Conservation (phyloP, 768 basidiomycete species). For the Chlorophyllum brunneum region DNA sequence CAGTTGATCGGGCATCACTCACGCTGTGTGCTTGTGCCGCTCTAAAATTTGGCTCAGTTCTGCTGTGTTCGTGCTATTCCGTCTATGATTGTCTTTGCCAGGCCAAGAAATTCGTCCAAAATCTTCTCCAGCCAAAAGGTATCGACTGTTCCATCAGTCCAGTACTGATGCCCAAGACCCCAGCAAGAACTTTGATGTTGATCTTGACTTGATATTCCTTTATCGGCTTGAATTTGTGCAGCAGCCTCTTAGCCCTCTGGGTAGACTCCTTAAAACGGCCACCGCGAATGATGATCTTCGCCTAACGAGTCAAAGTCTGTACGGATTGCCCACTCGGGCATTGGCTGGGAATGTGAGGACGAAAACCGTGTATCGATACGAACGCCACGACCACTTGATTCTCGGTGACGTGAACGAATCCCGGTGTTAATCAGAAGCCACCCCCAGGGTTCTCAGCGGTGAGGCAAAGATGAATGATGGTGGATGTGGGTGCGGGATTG, state of each 20-base stretch:
- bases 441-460: slow-evolving; percentile 80
- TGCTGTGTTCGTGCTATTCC: background rate
- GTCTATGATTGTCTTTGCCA: slow-evolving; percentile 15
- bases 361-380: slow-evolving; percentile 84
- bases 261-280: slow-evolving; percentile 81
- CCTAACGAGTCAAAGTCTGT: slow-evolving; percentile 87
- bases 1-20: background rate
- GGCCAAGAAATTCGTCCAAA: slow-evolving; percentile 16
- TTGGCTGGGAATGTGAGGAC: slow-evolving; percentile 51
- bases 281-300: slow-evolving; percentile 79
- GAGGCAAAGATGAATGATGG: slow-evolving; percentile 83
- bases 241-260: slow-evolving; percentile 75
- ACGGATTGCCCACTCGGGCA: slow-evolving; percentile 30
- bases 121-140: slow-evolving; percentile 36
- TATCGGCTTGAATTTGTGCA: slow-evolving; percentile 63
- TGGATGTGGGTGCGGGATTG: slow-evolving; percentile 68
- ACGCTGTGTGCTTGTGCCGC: background rate
- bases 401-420: slow-evolving; percentile 76
- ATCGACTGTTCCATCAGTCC: slow-evolving; percentile 26
- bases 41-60: background rate
- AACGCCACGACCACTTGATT: slow-evolving; percentile 69
- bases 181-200: slow-evolving; percentile 28
- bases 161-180: slow-evolving; percentile 27
- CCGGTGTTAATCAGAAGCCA: slow-evolving; percentile 81
- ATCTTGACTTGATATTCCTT: slow-evolving; percentile 52